Evolutionary conservation across 345 rosid species (phyloP).

Genomic region (Clarkia xantiana): DNA sequence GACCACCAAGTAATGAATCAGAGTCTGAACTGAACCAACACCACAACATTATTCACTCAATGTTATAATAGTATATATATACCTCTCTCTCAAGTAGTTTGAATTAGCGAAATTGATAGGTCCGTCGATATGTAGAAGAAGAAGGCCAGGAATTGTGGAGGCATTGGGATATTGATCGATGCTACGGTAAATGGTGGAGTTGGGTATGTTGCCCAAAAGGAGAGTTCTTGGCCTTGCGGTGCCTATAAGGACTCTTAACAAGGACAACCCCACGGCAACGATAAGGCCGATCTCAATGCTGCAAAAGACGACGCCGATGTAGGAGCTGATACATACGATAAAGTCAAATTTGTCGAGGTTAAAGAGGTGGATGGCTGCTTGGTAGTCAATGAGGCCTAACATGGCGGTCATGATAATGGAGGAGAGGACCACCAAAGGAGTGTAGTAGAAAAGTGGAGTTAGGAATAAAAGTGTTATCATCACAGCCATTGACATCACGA

Average conservation of each 20-base stretch:
- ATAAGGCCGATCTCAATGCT: constrained; percentile 73
- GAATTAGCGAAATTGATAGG: constrained; percentile 84
- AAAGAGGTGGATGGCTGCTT: constrained; percentile 76
- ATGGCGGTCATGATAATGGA: constrained; percentile 71
- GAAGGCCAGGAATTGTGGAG: constrained; percentile 45
- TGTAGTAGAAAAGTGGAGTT: constrained; percentile 78
- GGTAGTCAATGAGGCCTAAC: constrained; percentile 85
- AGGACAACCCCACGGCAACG: constrained; percentile 59
- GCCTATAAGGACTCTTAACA: constrained; percentile 52
- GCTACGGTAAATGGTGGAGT: constrained; percentile 59
- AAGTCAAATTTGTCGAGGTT: constrained; percentile 82
- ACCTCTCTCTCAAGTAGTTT: constrained; percentile 89
- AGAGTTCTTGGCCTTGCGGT: constrained; percentile 72
- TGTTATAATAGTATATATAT: not conserved
- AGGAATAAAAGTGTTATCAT: constrained; percentile 71
- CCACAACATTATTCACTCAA: not conserved
- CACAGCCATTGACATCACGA: constrained; percentile 81
- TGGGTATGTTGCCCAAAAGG: constrained; percentile 68
- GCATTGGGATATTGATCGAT: constrained; percentile 70
- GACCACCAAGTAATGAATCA: not conserved
- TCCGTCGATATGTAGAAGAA: constrained; percentile 73
- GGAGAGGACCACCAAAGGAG: constrained; percentile 85
- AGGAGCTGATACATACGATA: constrained; percentile 61
- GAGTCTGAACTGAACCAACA: too few relatives aligned
- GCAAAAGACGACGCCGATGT: constrained; percentile 68